Evolutionary conservation across 305 asterid species (phyloP).

Genomic region (Fraxinus paxiana): DNA sequence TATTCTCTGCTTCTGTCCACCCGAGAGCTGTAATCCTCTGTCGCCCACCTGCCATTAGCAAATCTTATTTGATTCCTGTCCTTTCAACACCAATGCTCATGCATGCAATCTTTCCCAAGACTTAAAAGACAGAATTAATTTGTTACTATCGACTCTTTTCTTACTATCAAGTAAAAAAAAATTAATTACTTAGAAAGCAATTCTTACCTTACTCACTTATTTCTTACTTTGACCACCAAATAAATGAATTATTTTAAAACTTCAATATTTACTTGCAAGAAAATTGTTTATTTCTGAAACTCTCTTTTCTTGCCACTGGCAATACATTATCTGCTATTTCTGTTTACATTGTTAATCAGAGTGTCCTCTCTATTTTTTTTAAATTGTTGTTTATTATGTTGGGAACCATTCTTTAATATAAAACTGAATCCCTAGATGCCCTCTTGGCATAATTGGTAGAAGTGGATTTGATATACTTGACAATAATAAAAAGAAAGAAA

Average conservation of each 20-base stretch:
- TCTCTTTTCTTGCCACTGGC: neutral
- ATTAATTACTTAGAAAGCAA: neutral
- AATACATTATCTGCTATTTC: neutral
- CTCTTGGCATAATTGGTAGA: neutral
- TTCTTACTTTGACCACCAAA: neutral
- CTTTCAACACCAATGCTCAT: neutral
- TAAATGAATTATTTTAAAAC: neutral
- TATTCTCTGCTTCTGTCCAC: conserved; percentile 8
- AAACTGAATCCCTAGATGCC: neutral
- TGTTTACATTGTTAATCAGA: neutral
- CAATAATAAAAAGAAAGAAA: neutral
- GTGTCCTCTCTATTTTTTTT: neutral
- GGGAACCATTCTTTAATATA: neutral
- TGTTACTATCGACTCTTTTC: neutral
- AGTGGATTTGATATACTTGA: neutral
- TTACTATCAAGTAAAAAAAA: neutral
- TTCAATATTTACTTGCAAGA: neutral
- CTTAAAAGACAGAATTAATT: neutral
- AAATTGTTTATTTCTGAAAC: neutral
- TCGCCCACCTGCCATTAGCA: conserved; percentile 7
- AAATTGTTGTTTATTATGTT: neutral
- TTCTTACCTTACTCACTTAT: neutral
- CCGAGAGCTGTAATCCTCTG: conserved; percentile 9
- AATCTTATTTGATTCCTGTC: neutral
- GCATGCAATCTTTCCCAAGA: neutral